Evolutionary conservation across 106 monocot species (phyloP).

Genomic region (Xerophyta viscosa): DNA sequence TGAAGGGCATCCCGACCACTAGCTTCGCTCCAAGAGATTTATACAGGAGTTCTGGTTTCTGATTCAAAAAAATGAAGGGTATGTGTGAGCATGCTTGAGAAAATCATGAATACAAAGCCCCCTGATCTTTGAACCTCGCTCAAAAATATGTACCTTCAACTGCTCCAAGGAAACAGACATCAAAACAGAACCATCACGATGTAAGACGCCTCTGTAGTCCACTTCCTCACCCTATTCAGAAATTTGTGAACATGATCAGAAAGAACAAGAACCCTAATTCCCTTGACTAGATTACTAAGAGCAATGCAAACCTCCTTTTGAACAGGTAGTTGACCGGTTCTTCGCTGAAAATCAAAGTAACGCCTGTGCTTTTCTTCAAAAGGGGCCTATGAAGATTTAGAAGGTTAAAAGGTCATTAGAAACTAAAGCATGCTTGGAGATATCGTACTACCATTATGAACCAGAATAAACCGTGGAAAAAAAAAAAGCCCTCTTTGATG

Average conservation of each 20-base stretch:
- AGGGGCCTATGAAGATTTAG: constrained; percentile 39
- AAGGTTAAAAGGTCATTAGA: background rate
- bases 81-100: background rate
- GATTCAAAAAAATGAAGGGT: constrained; percentile 11
- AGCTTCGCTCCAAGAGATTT: constrained; percentile 89
- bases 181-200: constrained; percentile 98
- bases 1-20: constrained; percentile 98
- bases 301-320: constrained; percentile 72
- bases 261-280: no score
- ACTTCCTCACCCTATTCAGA: constrained; percentile 92
- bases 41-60: constrained; percentile 91
- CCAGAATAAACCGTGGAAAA: no score
- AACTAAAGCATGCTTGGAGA: background rate
- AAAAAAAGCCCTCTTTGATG: no score
- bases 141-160: constrained; percentile 48
- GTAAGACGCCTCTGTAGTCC: constrained; percentile 89
- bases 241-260: no score
- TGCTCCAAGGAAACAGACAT: constrained; percentile 89
- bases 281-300: background rate
- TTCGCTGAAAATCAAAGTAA: constrained; percentile 94
- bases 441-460: no score
- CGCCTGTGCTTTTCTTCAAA: constrained; percentile 94
- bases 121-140: background rate
- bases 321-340: constrained; percentile 86
- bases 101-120: background rate